Conservation (phyloP, 345 rosid species). For the Turritis glabra region DNA sequence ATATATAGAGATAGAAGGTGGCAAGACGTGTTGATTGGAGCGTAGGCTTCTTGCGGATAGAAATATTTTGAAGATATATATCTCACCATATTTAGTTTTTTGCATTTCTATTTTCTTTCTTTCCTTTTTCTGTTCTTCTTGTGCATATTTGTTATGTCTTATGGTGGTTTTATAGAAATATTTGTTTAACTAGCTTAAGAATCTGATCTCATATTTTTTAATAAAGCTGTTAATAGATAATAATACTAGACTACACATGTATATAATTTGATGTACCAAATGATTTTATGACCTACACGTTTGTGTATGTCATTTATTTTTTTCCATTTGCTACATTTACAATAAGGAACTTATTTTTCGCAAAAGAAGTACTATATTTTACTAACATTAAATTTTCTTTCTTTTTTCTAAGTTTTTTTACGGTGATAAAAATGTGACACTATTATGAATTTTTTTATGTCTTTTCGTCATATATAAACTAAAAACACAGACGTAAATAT, state of each 20-base stretch:
- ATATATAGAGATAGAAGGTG: constrained; percentile 36
- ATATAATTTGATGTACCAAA: neutral
- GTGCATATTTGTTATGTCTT: constrained; percentile 1
- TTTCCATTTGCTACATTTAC: neutral
- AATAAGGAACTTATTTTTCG: neutral
- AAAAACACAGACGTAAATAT: too few species aligned
- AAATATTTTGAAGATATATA: neutral
- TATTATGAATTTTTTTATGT: neutral
- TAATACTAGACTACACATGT: neutral
- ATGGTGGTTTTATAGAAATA: neutral
- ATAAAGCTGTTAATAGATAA: neutral
- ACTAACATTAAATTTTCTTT: neutral
- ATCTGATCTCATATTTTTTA: neutral
- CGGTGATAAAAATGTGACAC: neutral
- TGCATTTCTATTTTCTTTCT: neutral
- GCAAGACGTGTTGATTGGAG: neutral
- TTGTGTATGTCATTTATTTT: neutral
- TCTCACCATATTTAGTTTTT: neutral
- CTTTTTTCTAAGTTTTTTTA: neutral
- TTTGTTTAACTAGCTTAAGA: neutral
- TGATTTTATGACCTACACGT: neutral
- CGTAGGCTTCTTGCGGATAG: neutral
- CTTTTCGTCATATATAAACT: too few species aligned
- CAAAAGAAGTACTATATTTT: neutral
- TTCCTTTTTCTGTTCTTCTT: neutral